Conservation (phyloP, 257 asterid species). For the Solanum medicagineum region DNA sequence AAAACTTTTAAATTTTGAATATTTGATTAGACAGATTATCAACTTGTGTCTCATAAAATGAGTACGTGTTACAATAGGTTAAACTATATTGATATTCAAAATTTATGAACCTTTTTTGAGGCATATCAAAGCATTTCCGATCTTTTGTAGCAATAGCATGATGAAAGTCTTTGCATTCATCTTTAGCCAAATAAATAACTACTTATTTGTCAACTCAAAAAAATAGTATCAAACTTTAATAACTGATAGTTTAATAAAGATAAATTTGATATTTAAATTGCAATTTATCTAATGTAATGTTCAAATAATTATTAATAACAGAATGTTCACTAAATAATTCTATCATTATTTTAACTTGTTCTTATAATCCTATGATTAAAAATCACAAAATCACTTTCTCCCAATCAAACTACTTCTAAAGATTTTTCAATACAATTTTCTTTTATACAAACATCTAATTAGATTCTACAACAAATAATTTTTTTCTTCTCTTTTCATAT, state of each 20-base stretch:
- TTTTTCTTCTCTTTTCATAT: background rate
- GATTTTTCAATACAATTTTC: background rate
- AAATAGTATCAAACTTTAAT: background rate
- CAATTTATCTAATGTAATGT: background rate
- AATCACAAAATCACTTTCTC: background rate
- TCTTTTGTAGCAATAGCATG: slow-evolving; percentile 6
- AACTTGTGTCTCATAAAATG: background rate
- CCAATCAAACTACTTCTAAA: background rate
- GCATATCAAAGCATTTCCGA: slow-evolving; percentile 33
- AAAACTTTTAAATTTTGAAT: background rate
- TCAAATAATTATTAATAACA: background rate
- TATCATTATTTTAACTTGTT: background rate
- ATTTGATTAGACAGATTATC: background rate
- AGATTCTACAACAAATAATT: background rate
- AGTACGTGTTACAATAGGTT: background rate
- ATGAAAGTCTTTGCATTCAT: slow-evolving; percentile 21
- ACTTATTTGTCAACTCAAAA: background rate
- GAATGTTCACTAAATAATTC: background rate
- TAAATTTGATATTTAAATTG: background rate
- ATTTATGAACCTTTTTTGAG: background rate
- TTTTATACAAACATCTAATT: background rate
- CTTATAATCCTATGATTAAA: background rate
- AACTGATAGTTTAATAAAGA: background rate
- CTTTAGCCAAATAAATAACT: background rate
- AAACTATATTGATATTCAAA: background rate